Percentiles rank a stretch among this genome's conserved stretches.
phyloP scores from a whole-genome alignment of 768 basidiomycete species.

The Termitomyces sp. region DNA sequence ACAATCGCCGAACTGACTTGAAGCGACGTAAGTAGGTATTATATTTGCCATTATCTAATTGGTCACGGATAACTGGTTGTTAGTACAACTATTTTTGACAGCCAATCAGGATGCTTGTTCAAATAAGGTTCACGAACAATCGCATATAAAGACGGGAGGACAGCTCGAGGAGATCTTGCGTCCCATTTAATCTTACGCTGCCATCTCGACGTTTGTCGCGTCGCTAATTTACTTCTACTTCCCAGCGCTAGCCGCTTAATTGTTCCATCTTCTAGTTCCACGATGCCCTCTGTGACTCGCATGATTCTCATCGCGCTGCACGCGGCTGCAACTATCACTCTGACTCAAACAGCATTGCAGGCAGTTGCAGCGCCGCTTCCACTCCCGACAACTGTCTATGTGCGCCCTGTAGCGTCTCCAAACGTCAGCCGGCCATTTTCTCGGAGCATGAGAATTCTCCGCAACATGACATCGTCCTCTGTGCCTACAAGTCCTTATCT shows the following conservation, averaged over 20 bases:
- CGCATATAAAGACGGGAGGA: constrained; percentile 10
- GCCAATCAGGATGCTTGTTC: constrained; percentile 16
- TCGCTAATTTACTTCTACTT: constrained; percentile 5
- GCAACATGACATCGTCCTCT: constrained; percentile 2
- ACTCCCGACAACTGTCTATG: constrained; percentile 20
- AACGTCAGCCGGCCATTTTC: neutral
- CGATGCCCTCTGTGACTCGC: constrained; percentile 31
- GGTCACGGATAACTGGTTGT: neutral
- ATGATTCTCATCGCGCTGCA: constrained; percentile 36
- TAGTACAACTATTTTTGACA: constrained; percentile 8
- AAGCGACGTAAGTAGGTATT: no score
- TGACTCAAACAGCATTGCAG: constrained; percentile 20
- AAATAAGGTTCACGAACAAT: constrained; percentile 14
- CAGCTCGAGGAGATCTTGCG: neutral
- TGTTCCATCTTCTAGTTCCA: constrained; percentile 8
- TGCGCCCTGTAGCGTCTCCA: constrained; percentile 16
- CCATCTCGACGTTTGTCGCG: constrained; percentile 8
- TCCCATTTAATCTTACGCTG: constrained; percentile 7
- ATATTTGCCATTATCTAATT: neutral
- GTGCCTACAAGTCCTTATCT: neutral
- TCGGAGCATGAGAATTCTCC: constrained; percentile 10
- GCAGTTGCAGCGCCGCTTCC: constrained; percentile 36
- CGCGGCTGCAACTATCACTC: constrained; percentile 33
- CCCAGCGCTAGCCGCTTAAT: constrained; percentile 27
- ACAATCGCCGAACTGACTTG: no score